Conservation (phyloP, 2,329 filamentous ascomycete species). For the Cryphonectria parasitica region DNA sequence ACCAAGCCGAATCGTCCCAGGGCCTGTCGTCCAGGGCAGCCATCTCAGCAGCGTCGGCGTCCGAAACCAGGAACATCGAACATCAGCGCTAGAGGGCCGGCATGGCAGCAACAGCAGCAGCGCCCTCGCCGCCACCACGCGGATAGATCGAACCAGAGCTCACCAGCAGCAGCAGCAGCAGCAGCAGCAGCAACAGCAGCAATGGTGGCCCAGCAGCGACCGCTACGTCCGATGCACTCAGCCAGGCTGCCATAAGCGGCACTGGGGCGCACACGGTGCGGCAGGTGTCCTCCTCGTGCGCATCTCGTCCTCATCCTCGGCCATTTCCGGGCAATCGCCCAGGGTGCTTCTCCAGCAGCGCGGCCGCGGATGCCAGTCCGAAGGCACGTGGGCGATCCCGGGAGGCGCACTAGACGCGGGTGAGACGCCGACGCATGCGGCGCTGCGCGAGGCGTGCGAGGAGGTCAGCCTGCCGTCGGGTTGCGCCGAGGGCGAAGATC, state of each 20-base stretch:
- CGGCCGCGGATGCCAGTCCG: not conserved
- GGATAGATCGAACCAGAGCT: not conserved
- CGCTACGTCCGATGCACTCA: constrained; percentile 12
- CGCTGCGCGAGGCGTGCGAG: constrained; percentile 13
- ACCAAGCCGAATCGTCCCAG: not conserved
- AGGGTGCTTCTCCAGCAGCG: constrained; percentile 13
- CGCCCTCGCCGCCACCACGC: not conserved
- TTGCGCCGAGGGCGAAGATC: not conserved
- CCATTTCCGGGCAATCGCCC: not conserved
- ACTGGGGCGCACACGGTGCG: constrained; percentile 15
- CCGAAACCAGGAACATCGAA: not conserved
- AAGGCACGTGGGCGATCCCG: constrained; percentile 19
- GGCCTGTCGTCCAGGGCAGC: not conserved
- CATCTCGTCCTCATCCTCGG: not conserved
- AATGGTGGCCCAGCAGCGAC: not conserved
- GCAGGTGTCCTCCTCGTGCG: constrained; percentile 16
- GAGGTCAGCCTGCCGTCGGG: not conserved
- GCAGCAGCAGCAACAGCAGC: no score
- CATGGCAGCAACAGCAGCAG: not conserved
- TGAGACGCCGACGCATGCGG: constrained; percentile 3
- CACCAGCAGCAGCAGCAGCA: not conserved
- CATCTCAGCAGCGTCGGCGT: not conserved
- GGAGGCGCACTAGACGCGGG: constrained; percentile 12
- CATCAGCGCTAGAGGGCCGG: not conserved
- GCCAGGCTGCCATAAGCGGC: not conserved